phyloP scores from a whole-genome alignment of 768 basidiomycete species.

The Podaxis pistillaris region DNA sequence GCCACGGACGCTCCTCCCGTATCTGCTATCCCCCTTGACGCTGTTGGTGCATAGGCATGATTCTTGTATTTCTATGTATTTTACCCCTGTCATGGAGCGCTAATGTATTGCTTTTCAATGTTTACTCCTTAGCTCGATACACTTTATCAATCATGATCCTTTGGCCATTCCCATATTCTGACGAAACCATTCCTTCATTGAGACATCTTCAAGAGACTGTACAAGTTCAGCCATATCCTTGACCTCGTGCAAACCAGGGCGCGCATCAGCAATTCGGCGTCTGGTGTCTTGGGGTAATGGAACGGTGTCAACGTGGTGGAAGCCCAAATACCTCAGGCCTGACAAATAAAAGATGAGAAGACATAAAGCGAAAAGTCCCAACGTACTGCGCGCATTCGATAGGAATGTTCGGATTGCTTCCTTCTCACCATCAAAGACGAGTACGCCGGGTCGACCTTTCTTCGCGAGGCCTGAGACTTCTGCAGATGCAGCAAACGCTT shows the following conservation, averaged over 20 bases:
- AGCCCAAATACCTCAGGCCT: conserved; percentile 44
- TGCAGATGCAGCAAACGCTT: conserved; percentile 34
- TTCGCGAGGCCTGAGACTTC: conserved; percentile 42
- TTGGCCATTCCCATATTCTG: conserved; percentile 15
- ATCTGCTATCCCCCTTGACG: conserved; percentile 23
- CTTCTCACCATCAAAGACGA: conserved; percentile 39
- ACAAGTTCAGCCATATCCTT: conserved; percentile 33
- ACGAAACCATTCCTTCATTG: conserved; percentile 18
- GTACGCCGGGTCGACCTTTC: conserved; percentile 42
- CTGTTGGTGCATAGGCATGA: conserved; percentile 27
- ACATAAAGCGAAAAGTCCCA: not conserved
- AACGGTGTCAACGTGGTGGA: conserved; percentile 39
- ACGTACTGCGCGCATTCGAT: conserved; percentile 33
- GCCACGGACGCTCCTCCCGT: conserved; percentile 12
- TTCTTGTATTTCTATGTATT: conserved; percentile 9
- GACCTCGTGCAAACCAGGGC: conserved; percentile 36
- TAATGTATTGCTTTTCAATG: not conserved
- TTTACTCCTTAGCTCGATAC: not conserved
- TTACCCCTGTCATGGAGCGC: not conserved
- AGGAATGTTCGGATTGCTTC: conserved; percentile 35
- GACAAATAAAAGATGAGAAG: not conserved
- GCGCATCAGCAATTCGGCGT: conserved; percentile 24
- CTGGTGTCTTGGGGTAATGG: conserved; percentile 19
- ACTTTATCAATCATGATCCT: conserved; percentile 4
- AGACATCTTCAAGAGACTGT: conserved; percentile 2